phyloP scores from a whole-genome alignment of 2,329 filamentous ascomycete genomes.

The Colletotrichum karsti region DNA sequence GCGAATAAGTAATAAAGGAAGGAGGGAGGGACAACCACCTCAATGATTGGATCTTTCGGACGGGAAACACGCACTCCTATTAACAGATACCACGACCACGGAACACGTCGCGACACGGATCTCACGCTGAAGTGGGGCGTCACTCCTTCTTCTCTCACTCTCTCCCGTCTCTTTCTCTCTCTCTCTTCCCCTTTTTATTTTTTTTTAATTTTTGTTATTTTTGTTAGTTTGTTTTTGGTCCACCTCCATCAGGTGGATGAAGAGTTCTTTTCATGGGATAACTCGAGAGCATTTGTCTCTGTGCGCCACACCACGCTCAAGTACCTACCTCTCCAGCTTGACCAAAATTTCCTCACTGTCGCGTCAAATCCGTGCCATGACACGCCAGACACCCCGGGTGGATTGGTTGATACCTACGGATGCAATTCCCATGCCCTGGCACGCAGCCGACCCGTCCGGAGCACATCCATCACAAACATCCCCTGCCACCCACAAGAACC shows the following conservation, averaged over 20 bases:
- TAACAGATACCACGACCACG: too few relatives aligned
- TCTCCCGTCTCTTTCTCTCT: background rate
- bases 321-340: background rate
- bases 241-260: too few relatives aligned
- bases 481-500: background rate
- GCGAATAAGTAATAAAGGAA: background rate
- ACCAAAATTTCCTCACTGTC: background rate
- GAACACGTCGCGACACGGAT: background rate
- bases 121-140: too few relatives aligned
- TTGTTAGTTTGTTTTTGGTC: too few relatives aligned
- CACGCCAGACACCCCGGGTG: background rate
- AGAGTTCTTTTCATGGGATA: too few relatives aligned
- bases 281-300: too few relatives aligned
- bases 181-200: background rate
- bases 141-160: background rate
- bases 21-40: too few relatives aligned
- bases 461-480: background rate
- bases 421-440: slow-evolving; percentile 1
- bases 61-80: background rate
- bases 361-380: slow-evolving; percentile 1
- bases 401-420: background rate
- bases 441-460: slow-evolving; percentile 5
- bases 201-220: too few relatives aligned
- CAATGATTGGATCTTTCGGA: background rate
- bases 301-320: background rate